A percentile compares a stretch with the other conserved stretches of the same genome.
phyloP scores from a whole-genome alignment of 306 rosid genomes.

The Prinsepia uniflora region DNA sequence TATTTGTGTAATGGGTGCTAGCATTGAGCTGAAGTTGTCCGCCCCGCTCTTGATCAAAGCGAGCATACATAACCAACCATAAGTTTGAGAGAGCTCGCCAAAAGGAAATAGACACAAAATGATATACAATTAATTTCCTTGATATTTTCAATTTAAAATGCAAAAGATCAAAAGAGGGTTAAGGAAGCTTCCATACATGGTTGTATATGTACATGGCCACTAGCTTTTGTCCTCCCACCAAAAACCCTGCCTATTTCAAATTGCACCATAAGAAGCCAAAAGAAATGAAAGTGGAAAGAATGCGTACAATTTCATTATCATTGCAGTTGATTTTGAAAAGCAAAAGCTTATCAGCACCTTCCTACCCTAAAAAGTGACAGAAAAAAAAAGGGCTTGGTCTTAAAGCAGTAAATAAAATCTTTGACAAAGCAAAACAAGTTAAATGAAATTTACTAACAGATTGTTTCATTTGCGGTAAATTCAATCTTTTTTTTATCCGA shows the following conservation, averaged over 20 bases:
- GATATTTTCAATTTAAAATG: no score
- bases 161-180: background rate
- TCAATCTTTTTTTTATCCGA: no score
- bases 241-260: background rate
- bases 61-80: no score
- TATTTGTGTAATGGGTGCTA: background rate
- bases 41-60: no score
- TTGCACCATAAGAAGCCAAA: constrained; percentile 3
- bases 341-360: constrained; percentile 33
- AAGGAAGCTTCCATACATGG: constrained; percentile 9
- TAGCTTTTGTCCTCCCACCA: background rate
- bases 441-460: no score
- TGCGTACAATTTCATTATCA: background rate
- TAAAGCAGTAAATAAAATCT: constrained; percentile 11
- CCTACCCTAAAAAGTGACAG: constrained; percentile 2
- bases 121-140: no score
- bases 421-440: background rate
- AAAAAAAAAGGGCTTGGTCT: constrained; percentile 8
- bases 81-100: no score
- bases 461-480: no score
- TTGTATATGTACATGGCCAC: background rate
- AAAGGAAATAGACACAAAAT: background rate
- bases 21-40: no score
- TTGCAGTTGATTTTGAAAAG: constrained; percentile 34
- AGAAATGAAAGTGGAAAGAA: background rate